Conservation (phyloP, 768 basidiomycete genomes). For the Podaxis sp. region DNA sequence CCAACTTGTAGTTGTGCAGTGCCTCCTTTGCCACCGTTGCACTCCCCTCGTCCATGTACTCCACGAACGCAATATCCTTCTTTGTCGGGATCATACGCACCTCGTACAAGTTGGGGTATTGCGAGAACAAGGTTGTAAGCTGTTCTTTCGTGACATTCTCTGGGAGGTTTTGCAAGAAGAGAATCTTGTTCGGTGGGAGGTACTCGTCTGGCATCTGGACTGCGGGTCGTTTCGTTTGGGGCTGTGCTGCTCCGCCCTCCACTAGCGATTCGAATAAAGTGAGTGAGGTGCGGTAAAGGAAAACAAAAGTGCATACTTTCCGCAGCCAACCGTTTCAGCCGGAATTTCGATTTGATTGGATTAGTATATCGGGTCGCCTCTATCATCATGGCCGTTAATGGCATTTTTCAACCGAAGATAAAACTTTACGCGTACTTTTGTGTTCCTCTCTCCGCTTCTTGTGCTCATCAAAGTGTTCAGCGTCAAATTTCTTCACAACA, state of each 20-base stretch:
- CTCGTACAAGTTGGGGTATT: conserved; percentile 96
- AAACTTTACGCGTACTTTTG: conserved; percentile 60
- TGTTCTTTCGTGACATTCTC: conserved; percentile 91
- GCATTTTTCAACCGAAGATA: neutral
- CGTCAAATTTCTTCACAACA: conserved; percentile 74
- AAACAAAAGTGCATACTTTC: conserved; percentile 49
- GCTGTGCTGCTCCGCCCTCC: conserved; percentile 62
- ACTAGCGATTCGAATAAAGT: conserved; percentile 34
- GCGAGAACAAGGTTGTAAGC: conserved; percentile 85
- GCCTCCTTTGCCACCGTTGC: conserved; percentile 93
- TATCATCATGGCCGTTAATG: conserved; percentile 24
- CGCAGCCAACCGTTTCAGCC: conserved; percentile 74
- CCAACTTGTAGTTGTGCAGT: conserved; percentile 95
- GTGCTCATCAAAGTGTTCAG: conserved; percentile 66
- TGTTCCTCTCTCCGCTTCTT: conserved; percentile 69
- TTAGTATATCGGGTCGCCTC: conserved; percentile 84
- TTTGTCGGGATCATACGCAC: conserved; percentile 98
- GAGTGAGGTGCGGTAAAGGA: conserved; percentile 2
- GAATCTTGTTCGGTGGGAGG: conserved; percentile 97
- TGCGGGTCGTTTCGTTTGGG: conserved; percentile 71
- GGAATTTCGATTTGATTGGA: conserved; percentile 83
- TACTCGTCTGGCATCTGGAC: conserved; percentile 99
- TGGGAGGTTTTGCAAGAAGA: conserved; percentile 96
- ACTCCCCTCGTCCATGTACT: conserved; percentile 90
- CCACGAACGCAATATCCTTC: conserved; percentile 97